Evolutionary conservation across 306 rosid species (phyloP), one percentile per base, ranked within the genome.

Genomic region (Abrus precatorius): DNA sequence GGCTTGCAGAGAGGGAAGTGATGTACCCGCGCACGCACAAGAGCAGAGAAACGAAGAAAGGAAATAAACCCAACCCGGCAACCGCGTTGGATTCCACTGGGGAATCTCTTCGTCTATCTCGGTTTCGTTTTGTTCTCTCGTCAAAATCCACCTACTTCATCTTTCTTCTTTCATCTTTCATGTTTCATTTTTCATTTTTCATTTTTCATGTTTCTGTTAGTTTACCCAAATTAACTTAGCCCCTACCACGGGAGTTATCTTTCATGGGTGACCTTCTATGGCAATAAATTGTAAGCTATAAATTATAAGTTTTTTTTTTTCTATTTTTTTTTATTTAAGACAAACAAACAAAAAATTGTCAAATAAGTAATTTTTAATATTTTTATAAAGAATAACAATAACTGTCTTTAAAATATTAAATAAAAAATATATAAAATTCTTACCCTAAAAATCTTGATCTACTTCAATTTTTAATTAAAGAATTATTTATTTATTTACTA

Each of bases 1-100:
- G 63, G 56, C 87, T 83, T 86, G 54, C 32, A 53, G 68, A 67
- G 81, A 53, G 43, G 69, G 63, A 70, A 82, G 73, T 40, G 65
- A 65, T 86, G 76, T 28, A 30, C 14, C 27, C 29, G 14, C 49
- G 9, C 72, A 44, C 40, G 14, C 30, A n/a, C 45, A 29, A 30
- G 68, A 63, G 47, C 13, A 63, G 49, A 14, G 70, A 62, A 40
- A 48, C 36, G 67, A 59, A 4, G 40, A 27, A 62, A 40, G 53
- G 2, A 14, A 66, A 66, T 34, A 4, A 14, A 66, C n/a, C 2
- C 11, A 6, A 11, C 6, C 11, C 8, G 13, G 4, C 34, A 3
- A 7, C 48, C 9, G 48, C 9, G 48, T 44, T 44, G 48, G 48
- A 44, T 7, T 44, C 48, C 9, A 5, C 48, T 44, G 9, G 48